Evolutionary conservation across 2,329 filamentous ascomycete genomes (phyloP).

Genomic region (Calonectria pteridis): DNA sequence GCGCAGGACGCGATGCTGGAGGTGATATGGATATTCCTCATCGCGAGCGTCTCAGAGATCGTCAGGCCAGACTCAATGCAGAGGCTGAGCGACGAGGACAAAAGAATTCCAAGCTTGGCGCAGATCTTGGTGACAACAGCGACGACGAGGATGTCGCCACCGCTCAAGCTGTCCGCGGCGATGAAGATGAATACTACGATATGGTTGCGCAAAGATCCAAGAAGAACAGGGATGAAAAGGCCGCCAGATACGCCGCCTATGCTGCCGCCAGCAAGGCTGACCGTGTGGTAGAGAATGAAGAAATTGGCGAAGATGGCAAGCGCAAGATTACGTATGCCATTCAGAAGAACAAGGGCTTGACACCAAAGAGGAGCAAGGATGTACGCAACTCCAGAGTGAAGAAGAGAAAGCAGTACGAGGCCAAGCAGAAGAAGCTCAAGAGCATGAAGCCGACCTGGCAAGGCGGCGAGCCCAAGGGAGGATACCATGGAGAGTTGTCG

Average conservation of each 20-base stretch:
- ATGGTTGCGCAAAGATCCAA: conserved; percentile 79
- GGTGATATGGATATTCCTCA: conserved; percentile 89
- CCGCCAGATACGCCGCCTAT: conserved; percentile 66
- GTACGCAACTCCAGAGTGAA: conserved; percentile 95
- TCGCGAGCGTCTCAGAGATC: conserved; percentile 87
- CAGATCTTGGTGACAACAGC: conserved; percentile 76
- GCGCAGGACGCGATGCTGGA: conserved; percentile 78
- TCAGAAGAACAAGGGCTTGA: conserved; percentile 96
- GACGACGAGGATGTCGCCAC: conserved; percentile 74
- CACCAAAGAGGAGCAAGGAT: conserved; percentile 92
- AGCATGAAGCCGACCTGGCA: conserved; percentile 89
- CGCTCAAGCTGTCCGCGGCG: conserved; percentile 65
- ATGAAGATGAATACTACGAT: conserved; percentile 88
- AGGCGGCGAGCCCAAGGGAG: conserved; percentile 84
- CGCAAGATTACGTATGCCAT: conserved; percentile 94
- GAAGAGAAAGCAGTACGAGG: conserved; percentile 96
- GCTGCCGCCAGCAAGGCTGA: conserved; percentile 74
- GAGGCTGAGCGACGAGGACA: conserved; percentile 88
- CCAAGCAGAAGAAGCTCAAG: conserved; percentile 96
- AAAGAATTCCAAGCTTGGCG: conserved; percentile 71
- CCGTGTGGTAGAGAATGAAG: conserved; percentile 73
- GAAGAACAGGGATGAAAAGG: conserved; percentile 81
- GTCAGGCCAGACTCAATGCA: conserved; percentile 87
- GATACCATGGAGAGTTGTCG: conserved; percentile 91
- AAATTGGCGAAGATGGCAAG: conserved; percentile 86